phyloP scores from a whole-genome alignment of 176 grass and related monocot species.

The Poa pratensis region DNA sequence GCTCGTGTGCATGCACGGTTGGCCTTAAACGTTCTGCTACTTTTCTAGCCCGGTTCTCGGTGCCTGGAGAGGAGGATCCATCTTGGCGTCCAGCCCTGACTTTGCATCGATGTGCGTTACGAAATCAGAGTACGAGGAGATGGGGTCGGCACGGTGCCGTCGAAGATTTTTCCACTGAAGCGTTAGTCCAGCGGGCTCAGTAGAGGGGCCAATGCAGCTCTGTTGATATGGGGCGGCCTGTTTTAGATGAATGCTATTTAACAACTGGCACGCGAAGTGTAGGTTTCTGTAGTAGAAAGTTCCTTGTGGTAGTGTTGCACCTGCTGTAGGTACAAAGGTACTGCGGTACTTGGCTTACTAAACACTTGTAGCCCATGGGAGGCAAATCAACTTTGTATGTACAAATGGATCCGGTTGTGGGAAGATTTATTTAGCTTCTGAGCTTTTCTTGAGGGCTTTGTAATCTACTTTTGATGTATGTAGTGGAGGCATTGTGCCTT shows the following conservation, averaged over 20 bases:
- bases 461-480: background rate
- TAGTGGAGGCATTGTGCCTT: background rate
- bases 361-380: background rate
- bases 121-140: constrained; percentile 90
- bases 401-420: background rate
- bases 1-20: background rate
- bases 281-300: background rate
- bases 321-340: background rate
- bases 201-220: background rate
- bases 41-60: constrained; percentile 73
- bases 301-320: background rate
- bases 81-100: constrained; percentile 80
- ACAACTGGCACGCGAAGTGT: background rate
- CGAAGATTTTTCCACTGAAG: constrained; percentile 87
- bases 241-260: background rate
- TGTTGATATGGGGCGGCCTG: background rate
- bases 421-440: background rate
- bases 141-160: constrained; percentile 77
- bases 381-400: background rate
- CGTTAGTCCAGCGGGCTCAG: background rate
- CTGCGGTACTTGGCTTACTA: background rate
- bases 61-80: constrained; percentile 86
- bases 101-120: constrained; percentile 82
- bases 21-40: background rate
- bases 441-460: background rate